phyloP scores from a whole-genome alignment of 495 filamentous ascomycete species.

The Chaetomium fimeti region DNA sequence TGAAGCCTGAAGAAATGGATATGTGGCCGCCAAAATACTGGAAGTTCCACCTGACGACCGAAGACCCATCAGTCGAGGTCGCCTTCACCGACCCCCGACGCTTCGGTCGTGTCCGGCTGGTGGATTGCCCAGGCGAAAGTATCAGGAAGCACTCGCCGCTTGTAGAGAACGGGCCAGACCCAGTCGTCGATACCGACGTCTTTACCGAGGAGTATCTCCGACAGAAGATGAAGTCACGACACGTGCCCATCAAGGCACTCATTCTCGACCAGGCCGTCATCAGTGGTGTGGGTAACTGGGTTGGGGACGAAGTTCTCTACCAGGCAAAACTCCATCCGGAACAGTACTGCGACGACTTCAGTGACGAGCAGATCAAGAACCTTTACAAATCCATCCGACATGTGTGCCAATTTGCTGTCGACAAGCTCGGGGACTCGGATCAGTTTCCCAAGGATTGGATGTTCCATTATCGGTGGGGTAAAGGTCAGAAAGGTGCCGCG shows the following conservation, averaged over 20 bases:
- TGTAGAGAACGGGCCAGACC: conserved; percentile 90
- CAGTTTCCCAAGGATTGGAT: conserved; percentile 89
- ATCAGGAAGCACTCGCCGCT: conserved; percentile 78
- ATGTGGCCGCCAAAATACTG: conserved; percentile 87
- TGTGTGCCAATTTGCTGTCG: conserved; percentile 76
- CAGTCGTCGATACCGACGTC: conserved; percentile 73
- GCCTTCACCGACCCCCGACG: conserved; percentile 83
- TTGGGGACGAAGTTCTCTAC: conserved; percentile 89
- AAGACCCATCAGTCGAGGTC: conserved; percentile 59
- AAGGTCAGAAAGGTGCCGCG: conserved; percentile 73
- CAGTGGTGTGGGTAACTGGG: conserved; percentile 95
- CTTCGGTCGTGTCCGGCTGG: conserved; percentile 72
- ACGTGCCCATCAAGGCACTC: conserved; percentile 81
- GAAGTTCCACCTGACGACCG: conserved; percentile 77
- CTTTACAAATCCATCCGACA: conserved; percentile 73
- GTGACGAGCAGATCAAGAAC: conserved; percentile 63
- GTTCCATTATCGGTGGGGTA: conserved; percentile 87
- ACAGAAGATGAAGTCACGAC: conserved; percentile 66
- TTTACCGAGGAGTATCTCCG: conserved; percentile 71
- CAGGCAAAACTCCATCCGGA: conserved; percentile 87
- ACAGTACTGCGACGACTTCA: conserved; percentile 82
- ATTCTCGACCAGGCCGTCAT: conserved; percentile 86
- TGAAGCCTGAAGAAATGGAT: conserved; percentile 54
- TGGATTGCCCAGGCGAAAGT: conserved; percentile 70
- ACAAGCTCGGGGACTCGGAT: conserved; percentile 73